These are phyloP conservation scores for Spathaspora hagerdaliae DNA, from an alignment of 805 yeast species.

Conservation along the genomic window DNA sequence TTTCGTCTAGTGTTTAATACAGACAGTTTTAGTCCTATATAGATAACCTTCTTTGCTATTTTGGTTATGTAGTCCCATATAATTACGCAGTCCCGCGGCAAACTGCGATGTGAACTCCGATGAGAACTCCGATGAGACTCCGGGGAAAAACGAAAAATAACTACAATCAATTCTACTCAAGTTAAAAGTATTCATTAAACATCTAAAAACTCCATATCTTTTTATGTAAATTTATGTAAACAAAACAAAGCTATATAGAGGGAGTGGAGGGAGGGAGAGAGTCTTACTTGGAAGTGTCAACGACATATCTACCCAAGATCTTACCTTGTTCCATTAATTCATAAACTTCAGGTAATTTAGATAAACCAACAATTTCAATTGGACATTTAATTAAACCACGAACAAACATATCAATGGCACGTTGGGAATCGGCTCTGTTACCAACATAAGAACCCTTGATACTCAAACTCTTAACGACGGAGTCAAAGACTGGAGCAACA, in stretches of 20 bases:
- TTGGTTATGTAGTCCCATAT: no score
- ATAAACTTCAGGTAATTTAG: slow-evolving; percentile 37
- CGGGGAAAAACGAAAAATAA: no score
- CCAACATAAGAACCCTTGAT: slow-evolving; percentile 44
- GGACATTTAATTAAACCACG: slow-evolving; percentile 42
- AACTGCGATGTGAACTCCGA: no score
- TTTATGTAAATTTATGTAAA: no score
- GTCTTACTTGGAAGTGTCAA: slow-evolving; percentile 38
- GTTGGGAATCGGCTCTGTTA: slow-evolving; percentile 44
- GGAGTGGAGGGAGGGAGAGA: background rate
- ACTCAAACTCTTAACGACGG: slow-evolving; percentile 37
- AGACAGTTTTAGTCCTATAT: no score
- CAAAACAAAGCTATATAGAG: background rate
- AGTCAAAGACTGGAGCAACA: slow-evolving; percentile 32
- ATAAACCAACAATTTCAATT: slow-evolving; percentile 37
- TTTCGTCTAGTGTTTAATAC: no score
- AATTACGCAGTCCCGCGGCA: no score
- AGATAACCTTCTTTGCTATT: no score
- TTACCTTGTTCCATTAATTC: slow-evolving; percentile 39
- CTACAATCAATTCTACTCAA: no score
- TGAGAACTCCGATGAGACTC: no score
- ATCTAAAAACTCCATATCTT: no score
- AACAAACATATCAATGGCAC: slow-evolving; percentile 42
- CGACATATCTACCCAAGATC: slow-evolving; percentile 43
- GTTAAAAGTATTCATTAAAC: no score